Base-by-base conservation (phyloP, 1,284 basidiomycete genomes). In the Rhodotorula mucilaginosa region DNA sequence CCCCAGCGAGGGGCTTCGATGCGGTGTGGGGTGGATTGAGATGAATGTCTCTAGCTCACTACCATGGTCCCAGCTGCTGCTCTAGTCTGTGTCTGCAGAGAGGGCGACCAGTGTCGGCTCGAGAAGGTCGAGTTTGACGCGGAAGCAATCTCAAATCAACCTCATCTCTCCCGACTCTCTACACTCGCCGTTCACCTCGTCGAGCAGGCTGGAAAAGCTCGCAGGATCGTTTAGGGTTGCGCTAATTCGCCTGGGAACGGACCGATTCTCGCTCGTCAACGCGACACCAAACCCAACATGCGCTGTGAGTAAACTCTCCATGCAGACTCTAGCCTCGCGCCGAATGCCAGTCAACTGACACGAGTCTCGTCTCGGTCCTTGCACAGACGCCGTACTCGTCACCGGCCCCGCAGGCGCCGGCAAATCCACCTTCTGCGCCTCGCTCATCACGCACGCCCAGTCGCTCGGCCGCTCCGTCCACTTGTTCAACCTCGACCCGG, bases 401-500 rank as follows among this genome's bases (percentile, higher is more conserved):
- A 90, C 90, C 67, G 93, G 93, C 48, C 96, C 97, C 63, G 97
- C 97, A 1, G 97, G 97, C 56, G 93, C 96, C 12, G 97, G 97
- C 72, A 99, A 99, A 84, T 94, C 94, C 0, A 99, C 97, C 0
- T 97, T 99, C 80, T 92, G 92, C 79, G 85, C 87, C 5, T 88
- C 93, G 0, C 88, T 99, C 78, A 87, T 99, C 72, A 94, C 92
- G 4, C 96, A 99, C 83, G 88, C 98, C 8, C 88, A 88, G 72
- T 87, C 91, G 0, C 85, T 93, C 60, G 91, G 89, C 72, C 87
- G 97, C 12, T 88, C 89, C 2, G 90, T 89, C 0, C 94, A 99
- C 84, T 88, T 98, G 65, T 92, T 99, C 81, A 99, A 99, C 82
- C 88, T 99, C 74, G 97, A 99, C 81, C 97, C 97, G 13, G 97